phyloP scores from a whole-genome alignment of 306 rosid species.

The Prunus mongolica region DNA sequence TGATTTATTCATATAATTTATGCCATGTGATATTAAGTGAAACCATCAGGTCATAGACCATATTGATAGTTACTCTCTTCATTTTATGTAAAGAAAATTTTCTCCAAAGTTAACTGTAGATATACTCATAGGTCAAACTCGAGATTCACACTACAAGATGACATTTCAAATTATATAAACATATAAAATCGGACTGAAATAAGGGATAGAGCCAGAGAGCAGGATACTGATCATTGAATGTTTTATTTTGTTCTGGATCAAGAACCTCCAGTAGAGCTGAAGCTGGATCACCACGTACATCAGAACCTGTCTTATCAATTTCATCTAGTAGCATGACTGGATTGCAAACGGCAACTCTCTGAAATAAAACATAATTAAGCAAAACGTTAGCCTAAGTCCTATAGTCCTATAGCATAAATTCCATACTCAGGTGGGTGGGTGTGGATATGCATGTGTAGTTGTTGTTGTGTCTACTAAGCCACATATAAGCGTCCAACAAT shows the following conservation, averaged over 20 bases:
- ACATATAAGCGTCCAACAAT: not conserved
- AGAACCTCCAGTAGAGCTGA: constrained; percentile 96
- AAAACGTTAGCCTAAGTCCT: not conserved
- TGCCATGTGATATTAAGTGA: not conserved
- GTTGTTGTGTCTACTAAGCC: not conserved
- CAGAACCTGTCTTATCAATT: constrained; percentile 95
- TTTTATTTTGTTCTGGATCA: constrained; percentile 90
- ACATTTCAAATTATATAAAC: not conserved
- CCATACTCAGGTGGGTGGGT: not conserved
- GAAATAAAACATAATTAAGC: not conserved
- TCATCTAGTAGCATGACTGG: constrained; percentile 97
- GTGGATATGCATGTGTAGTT: not conserved
- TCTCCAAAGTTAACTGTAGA: not conserved
- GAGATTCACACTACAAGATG: not conserved
- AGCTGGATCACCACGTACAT: constrained; percentile 98
- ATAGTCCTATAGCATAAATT: not conserved
- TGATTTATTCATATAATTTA: no score
- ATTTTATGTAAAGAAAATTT: not conserved
- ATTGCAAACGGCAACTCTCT: constrained; percentile 83
- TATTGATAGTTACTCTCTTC: not conserved
- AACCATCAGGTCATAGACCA: not conserved
- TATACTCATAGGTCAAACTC: not conserved
- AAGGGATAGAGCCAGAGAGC: not conserved
- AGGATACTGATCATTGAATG: constrained; percentile 99
- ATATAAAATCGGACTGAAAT: not conserved